These are phyloP conservation scores for Acacia concinna DNA, from an alignment of 331 rosid genomes.

Conservation along the genomic window DNA sequence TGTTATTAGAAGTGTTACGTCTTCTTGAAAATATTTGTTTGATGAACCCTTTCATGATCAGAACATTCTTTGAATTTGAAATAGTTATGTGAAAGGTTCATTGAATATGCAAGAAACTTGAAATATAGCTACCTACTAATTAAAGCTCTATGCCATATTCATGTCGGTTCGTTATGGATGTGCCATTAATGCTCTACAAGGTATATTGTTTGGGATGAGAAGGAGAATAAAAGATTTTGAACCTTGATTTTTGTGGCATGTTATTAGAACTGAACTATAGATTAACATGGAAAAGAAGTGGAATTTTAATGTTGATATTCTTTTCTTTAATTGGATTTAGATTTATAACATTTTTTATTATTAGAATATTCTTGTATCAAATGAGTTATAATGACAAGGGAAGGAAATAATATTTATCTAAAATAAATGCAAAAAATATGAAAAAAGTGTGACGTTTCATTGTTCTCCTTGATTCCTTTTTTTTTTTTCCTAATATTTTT, in stretches of 20 bases:
- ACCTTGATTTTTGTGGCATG: not conserved
- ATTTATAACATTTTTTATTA: not conserved
- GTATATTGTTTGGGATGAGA: not conserved
- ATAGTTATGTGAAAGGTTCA: not conserved
- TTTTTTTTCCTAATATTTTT: not conserved
- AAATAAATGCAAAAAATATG: not conserved
- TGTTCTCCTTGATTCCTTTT: too few species aligned
- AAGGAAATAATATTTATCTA: not conserved
- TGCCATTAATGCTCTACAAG: constrained; percentile 7
- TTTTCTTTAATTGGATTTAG: not conserved
- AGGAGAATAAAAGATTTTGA: not conserved
- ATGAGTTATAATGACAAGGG: not conserved
- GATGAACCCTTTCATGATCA: not conserved
- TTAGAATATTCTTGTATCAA: not conserved
- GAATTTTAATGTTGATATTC: not conserved
- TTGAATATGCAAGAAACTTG: not conserved
- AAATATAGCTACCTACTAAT: not conserved
- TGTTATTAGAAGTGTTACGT: not conserved
- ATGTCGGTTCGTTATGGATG: not conserved
- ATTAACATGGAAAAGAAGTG: not conserved
- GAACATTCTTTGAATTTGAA: not conserved
- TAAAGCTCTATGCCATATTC: not conserved
- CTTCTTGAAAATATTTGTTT: not conserved
- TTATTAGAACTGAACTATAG: not conserved
- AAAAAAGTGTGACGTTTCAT: too few species aligned